Conservation (phyloP, 2,329 filamentous ascomycete genomes). For the Colletotrichum spaethianum region DNA sequence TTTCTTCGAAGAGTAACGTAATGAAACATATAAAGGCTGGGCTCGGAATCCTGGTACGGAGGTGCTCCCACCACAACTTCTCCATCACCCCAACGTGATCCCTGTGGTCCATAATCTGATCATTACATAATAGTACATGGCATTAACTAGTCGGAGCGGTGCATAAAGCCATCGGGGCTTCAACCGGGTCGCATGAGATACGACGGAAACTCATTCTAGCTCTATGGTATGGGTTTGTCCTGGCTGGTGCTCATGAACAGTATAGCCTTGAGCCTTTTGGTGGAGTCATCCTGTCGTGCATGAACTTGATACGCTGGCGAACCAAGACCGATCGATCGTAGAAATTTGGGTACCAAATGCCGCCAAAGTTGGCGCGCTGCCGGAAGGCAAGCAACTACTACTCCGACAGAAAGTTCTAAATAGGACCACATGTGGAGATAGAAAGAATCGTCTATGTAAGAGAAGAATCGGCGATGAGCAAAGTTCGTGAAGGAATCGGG, state of each 20-base stretch:
- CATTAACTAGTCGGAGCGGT: no score
- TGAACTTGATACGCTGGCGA: not conserved
- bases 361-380: slow-evolving; percentile 29
- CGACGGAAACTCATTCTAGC: not conserved
- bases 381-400: slow-evolving; percentile 59
- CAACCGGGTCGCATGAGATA: not conserved
- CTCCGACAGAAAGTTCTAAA: slow-evolving; percentile 60
- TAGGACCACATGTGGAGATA: slow-evolving; percentile 61
- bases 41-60: not conserved
- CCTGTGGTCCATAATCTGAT: not conserved
- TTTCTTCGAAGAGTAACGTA: not conserved
- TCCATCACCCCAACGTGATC: not conserved
- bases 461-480: not conserved
- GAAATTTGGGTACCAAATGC: slow-evolving; percentile 13
- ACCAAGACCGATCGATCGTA: not conserved
- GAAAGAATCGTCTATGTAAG: slow-evolving; percentile 51
- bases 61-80: not conserved
- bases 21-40: not conserved
- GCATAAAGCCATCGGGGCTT: not conserved
- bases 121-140: not conserved
- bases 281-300: slow-evolving; percentile 1
- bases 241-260: not conserved
- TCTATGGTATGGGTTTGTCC: not conserved
- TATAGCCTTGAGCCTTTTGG: slow-evolving; percentile 4
- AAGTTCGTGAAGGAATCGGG: slow-evolving; percentile 53